Conservation (phyloP, 1,284 basidiomycete species). For the Boletus sp. region DNA sequence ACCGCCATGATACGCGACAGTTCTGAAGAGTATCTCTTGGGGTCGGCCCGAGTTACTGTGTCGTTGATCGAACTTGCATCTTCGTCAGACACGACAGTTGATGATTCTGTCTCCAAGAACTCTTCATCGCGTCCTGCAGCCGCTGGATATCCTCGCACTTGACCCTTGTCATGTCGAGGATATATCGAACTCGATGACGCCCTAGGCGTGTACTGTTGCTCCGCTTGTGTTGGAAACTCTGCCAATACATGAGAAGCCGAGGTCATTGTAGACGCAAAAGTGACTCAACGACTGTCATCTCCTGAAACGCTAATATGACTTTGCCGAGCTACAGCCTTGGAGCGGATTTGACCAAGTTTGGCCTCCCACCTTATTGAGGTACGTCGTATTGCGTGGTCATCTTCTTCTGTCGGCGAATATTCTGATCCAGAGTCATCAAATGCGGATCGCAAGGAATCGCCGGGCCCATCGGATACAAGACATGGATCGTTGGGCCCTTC, state of each 20-base stretch:
- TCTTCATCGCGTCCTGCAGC: constrained; percentile 2
- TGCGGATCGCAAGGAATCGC: constrained; percentile 20
- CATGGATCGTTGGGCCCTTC: constrained; percentile 14
- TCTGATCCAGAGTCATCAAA: constrained; percentile 30
- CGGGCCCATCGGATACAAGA: constrained; percentile 19
- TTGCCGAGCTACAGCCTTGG: constrained; percentile 2
- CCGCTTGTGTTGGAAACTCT: constrained; percentile 9
- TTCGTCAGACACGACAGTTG: constrained; percentile 16
- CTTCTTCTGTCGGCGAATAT: constrained; percentile 28
- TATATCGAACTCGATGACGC: constrained; percentile 10
- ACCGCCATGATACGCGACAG: constrained; percentile 36
- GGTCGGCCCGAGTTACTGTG: not conserved
- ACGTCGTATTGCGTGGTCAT: constrained; percentile 1
- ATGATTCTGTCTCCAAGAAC: constrained; percentile 11
- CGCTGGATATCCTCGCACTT: not conserved
- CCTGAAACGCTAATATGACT: not conserved
- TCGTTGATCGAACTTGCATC: constrained; percentile 7
- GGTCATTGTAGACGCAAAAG: not conserved
- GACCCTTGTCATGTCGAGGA: constrained; percentile 6
- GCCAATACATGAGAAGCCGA: constrained; percentile 8
- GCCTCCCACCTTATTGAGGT: constrained; percentile 9
- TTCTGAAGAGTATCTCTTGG: constrained; percentile 31
- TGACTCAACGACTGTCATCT: constrained; percentile 19
- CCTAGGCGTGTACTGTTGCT: constrained; percentile 24
- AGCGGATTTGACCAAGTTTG: constrained; percentile 8